Percentiles rank a stretch among this genome's conserved stretches.
Conservation (phyloP, 2,329 filamentous ascomycete species). For the Alternaria dauci region DNA sequence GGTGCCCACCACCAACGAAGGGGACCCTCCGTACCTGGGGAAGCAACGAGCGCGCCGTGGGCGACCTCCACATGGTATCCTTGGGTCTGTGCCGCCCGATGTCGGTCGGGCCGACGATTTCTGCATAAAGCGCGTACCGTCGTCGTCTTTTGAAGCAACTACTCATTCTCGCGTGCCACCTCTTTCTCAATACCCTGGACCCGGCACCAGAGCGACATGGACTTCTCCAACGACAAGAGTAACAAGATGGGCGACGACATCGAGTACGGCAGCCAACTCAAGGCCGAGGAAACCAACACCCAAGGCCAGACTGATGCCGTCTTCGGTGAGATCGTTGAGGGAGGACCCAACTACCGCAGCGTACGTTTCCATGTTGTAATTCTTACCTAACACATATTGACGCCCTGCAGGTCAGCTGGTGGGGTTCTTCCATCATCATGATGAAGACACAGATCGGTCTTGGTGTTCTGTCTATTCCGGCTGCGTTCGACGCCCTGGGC, state of each 20-base stretch:
- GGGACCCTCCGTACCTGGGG: conserved; percentile 11
- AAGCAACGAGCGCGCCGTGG: conserved; percentile 14
- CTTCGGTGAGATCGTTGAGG: conserved; percentile 57
- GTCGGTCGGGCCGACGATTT: conserved; percentile 16
- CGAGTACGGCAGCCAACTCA: conserved; percentile 14
- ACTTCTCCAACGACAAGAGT: conserved; percentile 9
- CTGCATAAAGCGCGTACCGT: conserved; percentile 15
- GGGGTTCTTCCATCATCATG: conserved; percentile 39
- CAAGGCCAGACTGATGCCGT: conserved; percentile 48
- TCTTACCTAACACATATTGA: conserved; percentile 8
- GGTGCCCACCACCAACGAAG: conserved; percentile 1
- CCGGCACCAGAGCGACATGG: conserved; percentile 5
- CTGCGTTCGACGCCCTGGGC: conserved; percentile 57
- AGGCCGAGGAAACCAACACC: conserved; percentile 13
- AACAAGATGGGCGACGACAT: conserved; percentile 9
- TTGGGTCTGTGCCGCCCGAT: conserved; percentile 11
- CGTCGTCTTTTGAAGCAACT: conserved; percentile 4
- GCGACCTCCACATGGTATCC: conserved; percentile 12
- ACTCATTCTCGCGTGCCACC: conserved; percentile 5
- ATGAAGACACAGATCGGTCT: conserved; percentile 45
- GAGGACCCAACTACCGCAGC: conserved; percentile 65
- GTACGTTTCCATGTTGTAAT: conserved; percentile 21
- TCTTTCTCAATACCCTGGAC: conserved; percentile 10
- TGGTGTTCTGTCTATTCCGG: conserved; percentile 61
- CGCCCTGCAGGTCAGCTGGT: conserved; percentile 34